Percentiles rank a stretch among this genome's conserved stretches.
Conservation (phyloP, 345 rosid species). For the Aquilaria yunnanensis region DNA sequence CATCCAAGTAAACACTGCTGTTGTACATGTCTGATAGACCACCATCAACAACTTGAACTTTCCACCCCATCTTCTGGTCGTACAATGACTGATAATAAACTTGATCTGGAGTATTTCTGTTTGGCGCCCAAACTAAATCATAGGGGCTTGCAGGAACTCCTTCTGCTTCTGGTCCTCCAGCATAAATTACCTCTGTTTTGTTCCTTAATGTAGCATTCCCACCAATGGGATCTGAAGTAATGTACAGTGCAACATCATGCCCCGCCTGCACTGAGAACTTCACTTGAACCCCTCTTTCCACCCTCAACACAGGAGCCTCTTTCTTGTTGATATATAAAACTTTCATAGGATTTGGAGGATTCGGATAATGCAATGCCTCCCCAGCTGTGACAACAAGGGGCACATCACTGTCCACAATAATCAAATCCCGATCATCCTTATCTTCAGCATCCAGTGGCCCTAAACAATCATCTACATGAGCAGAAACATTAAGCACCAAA, state of each 20-base stretch:
- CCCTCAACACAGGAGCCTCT: constrained; percentile 67
- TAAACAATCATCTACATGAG: constrained; percentile 40
- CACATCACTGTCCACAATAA: constrained; percentile 43
- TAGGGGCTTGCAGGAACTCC: constrained; percentile 73
- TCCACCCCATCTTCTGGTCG: constrained; percentile 96
- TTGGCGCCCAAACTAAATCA: constrained; percentile 80
- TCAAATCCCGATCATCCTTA: constrained; percentile 66
- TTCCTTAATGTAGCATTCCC: constrained; percentile 90
- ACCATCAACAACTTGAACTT: constrained; percentile 91
- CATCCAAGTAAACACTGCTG: constrained; percentile 80
- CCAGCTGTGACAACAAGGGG: constrained; percentile 49
- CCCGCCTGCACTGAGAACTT: constrained; percentile 65
- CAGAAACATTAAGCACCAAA: constrained; percentile 41
- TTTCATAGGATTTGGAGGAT: constrained; percentile 58
- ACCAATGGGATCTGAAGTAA: constrained; percentile 85
- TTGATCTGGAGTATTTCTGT: constrained; percentile 88
- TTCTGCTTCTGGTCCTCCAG: constrained; percentile 86
- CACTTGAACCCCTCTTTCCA: constrained; percentile 72
- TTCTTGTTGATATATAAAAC: constrained; percentile 66
- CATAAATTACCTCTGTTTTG: constrained; percentile 64
- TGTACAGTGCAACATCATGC: constrained; percentile 64
- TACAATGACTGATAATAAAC: constrained; percentile 82
- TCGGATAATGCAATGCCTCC: constrained; percentile 46
- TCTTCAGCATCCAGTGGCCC: constrained; percentile 68
- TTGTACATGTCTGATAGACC: constrained; percentile 94